These are phyloP conservation scores for Aureobasidium pullulans DNA, from an alignment of 2,329 filamentous ascomycete genomes.

Conservation along the genomic window DNA sequence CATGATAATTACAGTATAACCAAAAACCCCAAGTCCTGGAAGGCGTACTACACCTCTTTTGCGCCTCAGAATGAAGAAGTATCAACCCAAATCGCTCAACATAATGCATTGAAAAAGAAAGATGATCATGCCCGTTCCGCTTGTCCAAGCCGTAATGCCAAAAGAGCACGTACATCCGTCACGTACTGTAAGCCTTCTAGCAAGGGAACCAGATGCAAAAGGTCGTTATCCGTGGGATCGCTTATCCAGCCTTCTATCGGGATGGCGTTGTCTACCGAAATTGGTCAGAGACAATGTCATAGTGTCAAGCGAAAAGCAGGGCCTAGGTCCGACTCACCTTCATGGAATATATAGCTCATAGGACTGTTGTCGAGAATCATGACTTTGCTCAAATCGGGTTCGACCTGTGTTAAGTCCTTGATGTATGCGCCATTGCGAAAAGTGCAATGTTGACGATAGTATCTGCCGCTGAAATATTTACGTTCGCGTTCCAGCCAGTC, in stretches of 20 bases:
- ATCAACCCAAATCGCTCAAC: not conserved
- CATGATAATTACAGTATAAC: not conserved
- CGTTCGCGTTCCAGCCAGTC: constrained; percentile 96
- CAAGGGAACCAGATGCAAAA: constrained; percentile 85
- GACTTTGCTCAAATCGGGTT: constrained; percentile 93
- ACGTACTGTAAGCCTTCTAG: constrained; percentile 94
- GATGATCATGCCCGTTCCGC: constrained; percentile 24
- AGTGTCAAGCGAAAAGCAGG: not conserved
- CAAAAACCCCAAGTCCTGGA: not conserved
- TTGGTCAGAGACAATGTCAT: not conserved
- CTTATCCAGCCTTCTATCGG: constrained; percentile 99
- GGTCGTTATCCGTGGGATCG: constrained; percentile 92
- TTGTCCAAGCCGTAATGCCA: constrained; percentile 84
- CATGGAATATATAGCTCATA: constrained; percentile 96
- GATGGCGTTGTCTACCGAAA: constrained; percentile 79
- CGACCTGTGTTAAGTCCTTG: constrained; percentile 92
- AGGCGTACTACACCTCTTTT: not conserved
- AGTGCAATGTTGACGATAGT: constrained; percentile 96
- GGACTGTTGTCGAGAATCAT: constrained; percentile 99
- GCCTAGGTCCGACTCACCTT: constrained; percentile 54
- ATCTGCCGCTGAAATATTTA: constrained; percentile 89
- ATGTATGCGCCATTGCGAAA: constrained; percentile 94
- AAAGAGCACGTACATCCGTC: constrained; percentile 83
- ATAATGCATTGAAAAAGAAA: not conserved
- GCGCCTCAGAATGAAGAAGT: not conserved